Percentiles rank a stretch among this genome's conserved stretches.
phyloP scores from a whole-genome alignment of 2,329 filamentous ascomycete genomes.

The Leptodontidium sp. region DNA sequence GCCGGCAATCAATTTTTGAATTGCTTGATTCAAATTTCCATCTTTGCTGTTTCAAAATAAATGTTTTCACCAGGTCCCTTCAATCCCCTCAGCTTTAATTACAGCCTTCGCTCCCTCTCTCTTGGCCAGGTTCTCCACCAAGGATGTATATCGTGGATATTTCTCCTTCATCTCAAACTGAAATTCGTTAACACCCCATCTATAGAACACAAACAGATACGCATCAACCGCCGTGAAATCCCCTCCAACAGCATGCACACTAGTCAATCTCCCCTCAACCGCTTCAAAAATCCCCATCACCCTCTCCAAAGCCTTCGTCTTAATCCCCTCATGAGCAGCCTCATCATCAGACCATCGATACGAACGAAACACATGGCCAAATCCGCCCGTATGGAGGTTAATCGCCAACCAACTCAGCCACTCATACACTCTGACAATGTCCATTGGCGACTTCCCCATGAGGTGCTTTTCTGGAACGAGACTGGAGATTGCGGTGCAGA shows the following conservation, averaged over 20 bases:
- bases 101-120: conserved; percentile 21
- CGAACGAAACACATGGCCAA: conserved; percentile 42
- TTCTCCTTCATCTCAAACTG: conserved; percentile 37
- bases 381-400: conserved; percentile 45
- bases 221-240: conserved; percentile 49
- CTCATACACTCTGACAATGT: conserved; percentile 47
- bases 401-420: conserved; percentile 50
- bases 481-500: conserved; percentile 46
- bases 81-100: conserved; percentile 27
- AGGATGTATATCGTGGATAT: conserved; percentile 34
- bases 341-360: conserved; percentile 42
- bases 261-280: conserved; percentile 42
- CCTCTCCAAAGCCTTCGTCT: conserved; percentile 37
- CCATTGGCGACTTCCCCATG: conserved; percentile 44
- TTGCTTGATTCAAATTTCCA: too few relatives aligned
- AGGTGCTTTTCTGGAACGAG: conserved; percentile 44
- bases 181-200: conserved; percentile 41
- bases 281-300: conserved; percentile 40
- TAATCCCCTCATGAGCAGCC: conserved; percentile 33
- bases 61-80: conserved; percentile 10
- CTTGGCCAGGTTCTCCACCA: conserved; percentile 34
- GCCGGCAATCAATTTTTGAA: too few relatives aligned
- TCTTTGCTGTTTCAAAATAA: too few relatives aligned
- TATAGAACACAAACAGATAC: conserved; percentile 48
- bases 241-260: conserved; percentile 42